A percentile compares a stretch with the other conserved stretches of the same genome.
Evolutionary conservation across 352 stramenopile species (phyloP).

Genomic region (Phytophthora pisi): DNA sequence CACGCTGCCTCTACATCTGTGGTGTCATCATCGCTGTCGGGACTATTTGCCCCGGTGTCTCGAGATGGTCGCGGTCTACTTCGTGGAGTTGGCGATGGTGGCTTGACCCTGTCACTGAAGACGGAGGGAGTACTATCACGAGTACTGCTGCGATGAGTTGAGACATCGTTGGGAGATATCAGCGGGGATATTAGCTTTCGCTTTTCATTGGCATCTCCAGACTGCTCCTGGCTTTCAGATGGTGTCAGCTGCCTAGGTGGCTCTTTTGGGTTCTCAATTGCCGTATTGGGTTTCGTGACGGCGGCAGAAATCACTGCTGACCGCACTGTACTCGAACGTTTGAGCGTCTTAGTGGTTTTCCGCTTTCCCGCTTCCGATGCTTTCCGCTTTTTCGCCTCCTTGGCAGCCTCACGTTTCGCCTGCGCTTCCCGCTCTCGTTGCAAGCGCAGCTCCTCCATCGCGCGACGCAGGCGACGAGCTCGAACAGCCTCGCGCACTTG

Average conservation of each 20-base stretch:
- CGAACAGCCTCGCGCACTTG: slow-evolving; percentile 50
- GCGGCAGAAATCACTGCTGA: slow-evolving; percentile 21
- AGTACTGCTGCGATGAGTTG: slow-evolving; percentile 16
- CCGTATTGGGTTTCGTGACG: not conserved
- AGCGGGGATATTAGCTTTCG: slow-evolving; percentile 11
- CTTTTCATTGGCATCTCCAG: slow-evolving; percentile 1
- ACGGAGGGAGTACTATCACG: slow-evolving; percentile 7
- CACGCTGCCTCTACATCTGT: slow-evolving; percentile 66
- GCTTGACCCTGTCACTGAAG: slow-evolving; percentile 10
- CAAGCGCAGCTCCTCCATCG: slow-evolving; percentile 52
- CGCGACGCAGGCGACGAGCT: slow-evolving; percentile 43
- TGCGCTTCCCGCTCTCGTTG: slow-evolving; percentile 54
- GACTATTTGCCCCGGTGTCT: slow-evolving; percentile 15
- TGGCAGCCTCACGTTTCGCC: slow-evolving; percentile 28
- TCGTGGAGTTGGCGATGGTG: slow-evolving; percentile 15
- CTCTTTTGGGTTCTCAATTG: slow-evolving; percentile 8
- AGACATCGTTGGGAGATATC: slow-evolving; percentile 14
- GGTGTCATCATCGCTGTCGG: slow-evolving; percentile 65
- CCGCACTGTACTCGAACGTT: slow-evolving; percentile 21
- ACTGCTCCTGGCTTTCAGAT: slow-evolving; percentile 2
- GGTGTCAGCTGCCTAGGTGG: not conserved
- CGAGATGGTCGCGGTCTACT: slow-evolving; percentile 23
- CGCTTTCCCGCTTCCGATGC: slow-evolving; percentile 28
- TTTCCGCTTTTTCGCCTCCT: slow-evolving; percentile 33
- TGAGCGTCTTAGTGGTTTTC: slow-evolving; percentile 20